Conservation (phyloP, 2,329 filamentous ascomycete species). For the Apiospora rasikravindrae region DNA sequence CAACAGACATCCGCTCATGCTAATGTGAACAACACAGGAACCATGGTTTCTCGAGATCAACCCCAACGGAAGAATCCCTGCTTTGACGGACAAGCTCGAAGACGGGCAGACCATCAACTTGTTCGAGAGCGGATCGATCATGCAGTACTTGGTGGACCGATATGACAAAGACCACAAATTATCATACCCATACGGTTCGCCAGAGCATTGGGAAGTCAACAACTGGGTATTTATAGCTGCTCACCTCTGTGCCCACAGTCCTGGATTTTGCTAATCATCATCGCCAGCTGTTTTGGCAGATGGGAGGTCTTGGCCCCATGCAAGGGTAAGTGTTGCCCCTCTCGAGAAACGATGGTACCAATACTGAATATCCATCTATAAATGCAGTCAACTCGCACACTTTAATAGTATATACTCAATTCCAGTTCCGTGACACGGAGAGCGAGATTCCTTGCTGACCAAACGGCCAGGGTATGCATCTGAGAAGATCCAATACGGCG, state of each 20-base stretch:
- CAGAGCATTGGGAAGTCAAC: slow-evolving; percentile 79
- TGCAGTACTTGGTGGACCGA: slow-evolving; percentile 81
- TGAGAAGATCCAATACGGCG: slow-evolving; percentile 65
- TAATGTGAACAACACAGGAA: not conserved
- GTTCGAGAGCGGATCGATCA: slow-evolving; percentile 86
- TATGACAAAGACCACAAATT: slow-evolving; percentile 86
- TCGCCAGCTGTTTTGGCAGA: slow-evolving; percentile 76
- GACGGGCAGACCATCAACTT: slow-evolving; percentile 76
- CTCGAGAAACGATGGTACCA: not conserved
- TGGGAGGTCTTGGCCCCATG: slow-evolving; percentile 82
- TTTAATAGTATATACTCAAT: slow-evolving; percentile 64
- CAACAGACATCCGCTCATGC: not conserved
- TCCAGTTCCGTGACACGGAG: not conserved
- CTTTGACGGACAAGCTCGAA: slow-evolving; percentile 73
- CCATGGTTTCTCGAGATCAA: slow-evolving; percentile 91
- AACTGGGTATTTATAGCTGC: slow-evolving; percentile 79
- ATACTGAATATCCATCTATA: not conserved
- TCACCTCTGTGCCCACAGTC: slow-evolving; percentile 75
- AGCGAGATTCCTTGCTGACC: not conserved
- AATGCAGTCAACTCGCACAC: slow-evolving; percentile 51
- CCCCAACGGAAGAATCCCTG: slow-evolving; percentile 90
- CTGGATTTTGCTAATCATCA: slow-evolving; percentile 74
- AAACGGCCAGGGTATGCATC: slow-evolving; percentile 21
- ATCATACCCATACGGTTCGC: slow-evolving; percentile 73
- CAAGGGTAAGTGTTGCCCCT: slow-evolving; percentile 73